Evolutionary conservation across 306 rosid species (phyloP).

Genomic region (Vachellia collinsii): DNA sequence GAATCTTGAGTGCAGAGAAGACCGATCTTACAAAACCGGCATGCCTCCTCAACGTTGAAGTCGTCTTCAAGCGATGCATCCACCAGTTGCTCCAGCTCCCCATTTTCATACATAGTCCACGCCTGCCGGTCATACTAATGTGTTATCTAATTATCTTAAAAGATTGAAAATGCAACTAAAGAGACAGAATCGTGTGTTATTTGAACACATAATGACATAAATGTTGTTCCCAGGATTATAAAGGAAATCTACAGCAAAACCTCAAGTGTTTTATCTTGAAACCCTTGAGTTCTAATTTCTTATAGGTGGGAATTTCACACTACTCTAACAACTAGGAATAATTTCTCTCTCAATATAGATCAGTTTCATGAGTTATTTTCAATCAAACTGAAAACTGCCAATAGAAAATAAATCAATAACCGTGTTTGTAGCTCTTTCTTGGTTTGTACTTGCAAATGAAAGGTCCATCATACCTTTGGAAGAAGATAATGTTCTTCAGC

Average conservation of each 20-base stretch:
- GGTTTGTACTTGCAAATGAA: conserved; percentile 24
- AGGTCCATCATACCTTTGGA: conserved; percentile 53
- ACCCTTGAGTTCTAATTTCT: neutral
- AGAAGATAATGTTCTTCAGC: conserved; percentile 71
- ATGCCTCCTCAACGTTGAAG: conserved; percentile 58
- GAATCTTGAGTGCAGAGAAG: conserved; percentile 84
- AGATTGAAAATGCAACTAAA: neutral
- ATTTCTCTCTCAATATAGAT: conserved; percentile 19
- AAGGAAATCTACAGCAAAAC: conserved; percentile 7
- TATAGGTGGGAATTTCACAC: conserved; percentile 9
- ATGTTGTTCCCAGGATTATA: conserved; percentile 7
- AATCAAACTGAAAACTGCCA: neutral
- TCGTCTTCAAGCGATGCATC: conserved; percentile 47
- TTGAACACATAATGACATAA: conserved; percentile 17
- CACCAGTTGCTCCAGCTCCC: conserved; percentile 57
- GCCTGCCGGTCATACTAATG: conserved; percentile 49
- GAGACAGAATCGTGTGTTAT: conserved; percentile 8
- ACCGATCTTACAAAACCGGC: conserved; percentile 63
- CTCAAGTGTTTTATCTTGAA: neutral
- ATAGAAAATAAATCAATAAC: neutral
- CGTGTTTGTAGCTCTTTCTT: neutral
- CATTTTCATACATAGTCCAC: conserved; percentile 63
- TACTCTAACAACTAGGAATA: conserved; percentile 2
- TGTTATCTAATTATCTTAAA: conserved; percentile 2
- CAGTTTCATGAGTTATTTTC: conserved; percentile 13